Evolutionary conservation across 2,329 filamentous ascomycete species (phyloP).

Genomic region (Claviceps sp.): DNA sequence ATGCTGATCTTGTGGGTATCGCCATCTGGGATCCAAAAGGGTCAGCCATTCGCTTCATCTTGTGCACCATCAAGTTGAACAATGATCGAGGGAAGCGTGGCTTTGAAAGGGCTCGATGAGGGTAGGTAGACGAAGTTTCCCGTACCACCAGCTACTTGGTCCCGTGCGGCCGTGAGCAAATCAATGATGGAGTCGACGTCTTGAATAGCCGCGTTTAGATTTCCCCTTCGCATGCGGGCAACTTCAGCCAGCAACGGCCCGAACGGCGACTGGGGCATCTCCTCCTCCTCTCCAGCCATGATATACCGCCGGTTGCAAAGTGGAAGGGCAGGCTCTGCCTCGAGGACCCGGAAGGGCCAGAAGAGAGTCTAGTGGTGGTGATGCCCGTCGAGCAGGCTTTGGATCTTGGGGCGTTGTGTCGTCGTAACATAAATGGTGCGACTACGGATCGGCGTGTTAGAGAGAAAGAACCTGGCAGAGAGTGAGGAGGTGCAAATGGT

Average conservation of each 20-base stretch:
- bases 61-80: not conserved
- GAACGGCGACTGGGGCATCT: constrained; percentile 31
- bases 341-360: not conserved
- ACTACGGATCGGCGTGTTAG: not conserved
- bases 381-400: not conserved
- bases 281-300: constrained; percentile 23
- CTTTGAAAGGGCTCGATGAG: not conserved
- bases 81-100: not conserved
- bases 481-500: not conserved
- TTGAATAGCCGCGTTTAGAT: constrained; percentile 55
- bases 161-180: constrained; percentile 57
- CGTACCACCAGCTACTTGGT: constrained; percentile 58
- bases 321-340: not conserved
- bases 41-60: constrained; percentile 8
- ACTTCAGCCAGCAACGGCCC: constrained; percentile 57
- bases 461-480: not conserved
- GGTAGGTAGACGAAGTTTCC: not conserved
- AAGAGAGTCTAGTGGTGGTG: not conserved
- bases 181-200: constrained; percentile 79
- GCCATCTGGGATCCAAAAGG: constrained; percentile 12
- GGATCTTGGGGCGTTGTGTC: not conserved
- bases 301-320: constrained; percentile 1
- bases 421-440: not conserved
- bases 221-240: constrained; percentile 53
- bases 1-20: constrained; percentile 49